Percentiles rank a stretch among this genome's conserved stretches.
These are phyloP conservation scores for Boletellus deceptivus DNA, from an alignment of 1,284 basidiomycete species.

Conservation along the genomic window DNA sequence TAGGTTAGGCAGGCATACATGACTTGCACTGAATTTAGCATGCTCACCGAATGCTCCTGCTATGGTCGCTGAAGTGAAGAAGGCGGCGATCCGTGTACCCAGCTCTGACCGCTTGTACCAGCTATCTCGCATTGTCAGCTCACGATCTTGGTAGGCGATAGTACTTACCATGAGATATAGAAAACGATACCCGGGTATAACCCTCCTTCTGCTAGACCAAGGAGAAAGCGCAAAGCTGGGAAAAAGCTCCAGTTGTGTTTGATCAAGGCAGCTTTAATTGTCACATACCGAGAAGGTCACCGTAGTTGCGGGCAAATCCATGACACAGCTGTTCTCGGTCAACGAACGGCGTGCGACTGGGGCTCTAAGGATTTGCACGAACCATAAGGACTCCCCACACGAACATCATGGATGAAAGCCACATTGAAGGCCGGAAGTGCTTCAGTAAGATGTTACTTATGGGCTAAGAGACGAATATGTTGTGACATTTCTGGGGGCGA, in stretches of 20 bases:
- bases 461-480: conserved; percentile 35
- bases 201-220: conserved; percentile 50
- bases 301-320: conserved; percentile 49
- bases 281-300: conserved; percentile 46
- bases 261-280: not conserved
- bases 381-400: conserved; percentile 63
- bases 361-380: conserved; percentile 13
- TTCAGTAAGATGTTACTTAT: conserved; percentile 56
- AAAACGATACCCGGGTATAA: conserved; percentile 57
- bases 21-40: not conserved
- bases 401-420: conserved; percentile 54
- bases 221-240: conserved; percentile 48
- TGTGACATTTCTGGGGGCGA: not conserved
- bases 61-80: conserved; percentile 68
- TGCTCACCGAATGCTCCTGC: conserved; percentile 65
- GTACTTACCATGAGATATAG: conserved; percentile 49
- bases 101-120: conserved; percentile 64
- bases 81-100: conserved; percentile 57
- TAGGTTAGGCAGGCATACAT: not conserved
- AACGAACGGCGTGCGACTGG: not conserved
- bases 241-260: conserved; percentile 3
- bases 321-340: conserved; percentile 43
- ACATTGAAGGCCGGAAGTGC: conserved; percentile 55
- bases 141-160: not conserved
- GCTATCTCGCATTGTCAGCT: conserved; percentile 28